Conservation (phyloP, 2,329 filamentous ascomycete species). For the Aspergillus piperis region DNA sequence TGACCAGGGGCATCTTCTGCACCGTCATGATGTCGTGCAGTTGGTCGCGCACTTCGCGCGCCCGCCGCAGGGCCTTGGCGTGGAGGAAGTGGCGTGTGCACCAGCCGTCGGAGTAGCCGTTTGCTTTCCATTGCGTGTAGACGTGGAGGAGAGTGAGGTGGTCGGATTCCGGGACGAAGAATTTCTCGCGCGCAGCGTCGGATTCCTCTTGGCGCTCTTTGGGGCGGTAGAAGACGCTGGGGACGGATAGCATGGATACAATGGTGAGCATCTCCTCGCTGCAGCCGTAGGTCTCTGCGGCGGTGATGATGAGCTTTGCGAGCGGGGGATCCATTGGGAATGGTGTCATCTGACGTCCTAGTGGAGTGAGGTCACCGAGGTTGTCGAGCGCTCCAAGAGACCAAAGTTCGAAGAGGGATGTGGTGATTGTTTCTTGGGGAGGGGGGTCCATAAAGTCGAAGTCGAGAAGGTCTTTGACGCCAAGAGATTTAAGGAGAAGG, state of each 20-base stretch:
- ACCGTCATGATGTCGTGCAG: conserved; percentile 90
- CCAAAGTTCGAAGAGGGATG: conserved; percentile 96
- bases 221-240: conserved; percentile 93
- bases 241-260: conserved; percentile 95
- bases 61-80: conserved; percentile 86
- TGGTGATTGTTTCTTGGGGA: conserved; percentile 95
- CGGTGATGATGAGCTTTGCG: conserved; percentile 91
- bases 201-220: conserved; percentile 97
- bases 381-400: conserved; percentile 92
- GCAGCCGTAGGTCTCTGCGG: conserved; percentile 84
- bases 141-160: conserved; percentile 95
- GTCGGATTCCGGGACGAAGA: conserved; percentile 97
- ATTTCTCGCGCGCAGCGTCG: conserved; percentile 92
- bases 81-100: conserved; percentile 92
- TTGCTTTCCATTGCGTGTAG: conserved; percentile 91
- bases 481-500: conserved; percentile 87
- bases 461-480: conserved; percentile 89
- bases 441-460: conserved; percentile 99
- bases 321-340: conserved; percentile 98
- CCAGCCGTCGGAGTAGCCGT: conserved; percentile 88
- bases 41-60: conserved; percentile 92
- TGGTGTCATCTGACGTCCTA: conserved; percentile 91
- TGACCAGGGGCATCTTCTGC: conserved; percentile 84
- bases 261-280: conserved; percentile 98
- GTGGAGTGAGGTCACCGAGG: conserved; percentile 81